These are phyloP conservation scores for Chrysosphaeria jannelii DNA, from an alignment of 2,329 filamentous ascomycete species.

Conservation along the genomic window DNA sequence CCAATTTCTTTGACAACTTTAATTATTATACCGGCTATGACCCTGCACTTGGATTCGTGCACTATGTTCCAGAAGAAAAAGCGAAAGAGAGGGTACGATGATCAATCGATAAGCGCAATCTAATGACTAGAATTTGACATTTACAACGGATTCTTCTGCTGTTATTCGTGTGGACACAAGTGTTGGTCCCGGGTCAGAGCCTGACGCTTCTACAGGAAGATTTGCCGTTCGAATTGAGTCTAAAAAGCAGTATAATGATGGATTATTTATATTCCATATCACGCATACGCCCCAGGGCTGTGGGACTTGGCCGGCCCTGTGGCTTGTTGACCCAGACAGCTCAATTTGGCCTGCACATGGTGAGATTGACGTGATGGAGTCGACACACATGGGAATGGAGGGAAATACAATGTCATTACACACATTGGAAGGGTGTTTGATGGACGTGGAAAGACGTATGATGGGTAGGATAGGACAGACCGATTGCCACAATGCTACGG, in stretches of 20 bases:
- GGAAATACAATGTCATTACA: constrained; percentile 31
- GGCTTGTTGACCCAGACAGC: constrained; percentile 28
- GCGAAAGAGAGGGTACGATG: constrained; percentile 15
- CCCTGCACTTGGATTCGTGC: constrained; percentile 19
- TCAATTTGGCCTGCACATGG: constrained; percentile 13
- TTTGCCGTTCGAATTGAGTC: constrained; percentile 33
- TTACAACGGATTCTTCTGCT: constrained; percentile 20
- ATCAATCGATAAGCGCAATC: too few species aligned
- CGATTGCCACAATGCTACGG: constrained; percentile 16
- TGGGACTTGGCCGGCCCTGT: constrained; percentile 33
- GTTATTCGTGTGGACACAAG: constrained; percentile 29
- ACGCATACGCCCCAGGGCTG: constrained; percentile 32
- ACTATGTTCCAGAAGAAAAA: constrained; percentile 17
- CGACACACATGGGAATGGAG: constrained; percentile 12
- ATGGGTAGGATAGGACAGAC: constrained; percentile 13
- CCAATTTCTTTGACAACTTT: constrained; percentile 22
- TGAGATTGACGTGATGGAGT: constrained; percentile 17
- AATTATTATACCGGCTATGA: constrained; percentile 20
- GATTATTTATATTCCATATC: constrained; percentile 38
- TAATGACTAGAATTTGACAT: constrained; percentile 33
- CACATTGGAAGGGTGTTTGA: constrained; percentile 19
- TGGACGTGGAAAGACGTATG: constrained; percentile 20
- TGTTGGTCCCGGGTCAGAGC: constrained; percentile 15
- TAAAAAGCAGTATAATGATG: constrained; percentile 25
- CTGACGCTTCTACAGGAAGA: constrained; percentile 25